A percentile compares a stretch with the other conserved stretches of the same genome.
These are phyloP conservation scores for Halenospora varia DNA, from an alignment of 495 filamentous ascomycete species.

Conservation along the genomic window DNA sequence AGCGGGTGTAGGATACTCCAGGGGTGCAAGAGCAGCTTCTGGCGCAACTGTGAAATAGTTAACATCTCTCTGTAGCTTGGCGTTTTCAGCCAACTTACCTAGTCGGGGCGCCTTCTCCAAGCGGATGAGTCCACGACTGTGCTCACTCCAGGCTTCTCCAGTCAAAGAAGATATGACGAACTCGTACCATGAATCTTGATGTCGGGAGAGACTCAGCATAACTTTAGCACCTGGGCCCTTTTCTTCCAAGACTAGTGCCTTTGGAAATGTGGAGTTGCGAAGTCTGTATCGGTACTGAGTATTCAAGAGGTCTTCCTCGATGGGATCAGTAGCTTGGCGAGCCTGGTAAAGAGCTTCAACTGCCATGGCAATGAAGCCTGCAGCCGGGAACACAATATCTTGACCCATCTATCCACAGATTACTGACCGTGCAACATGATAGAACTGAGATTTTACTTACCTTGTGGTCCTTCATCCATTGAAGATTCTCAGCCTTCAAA, in stretches of 20 bases:
- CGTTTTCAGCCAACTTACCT: background rate
- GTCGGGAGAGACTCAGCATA: background rate
- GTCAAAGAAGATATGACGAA: conserved; percentile 34
- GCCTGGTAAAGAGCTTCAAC: conserved; percentile 37
- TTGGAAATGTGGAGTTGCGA: background rate
- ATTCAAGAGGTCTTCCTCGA: background rate
- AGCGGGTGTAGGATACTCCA: conserved; percentile 5
- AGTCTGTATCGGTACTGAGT: background rate
- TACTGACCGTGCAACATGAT: no score
- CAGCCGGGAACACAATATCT: conserved; percentile 29
- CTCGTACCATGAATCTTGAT: background rate
- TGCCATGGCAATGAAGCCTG: conserved; percentile 47
- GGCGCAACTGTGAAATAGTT: background rate
- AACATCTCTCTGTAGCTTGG: background rate
- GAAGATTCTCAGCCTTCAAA: conserved; percentile 17
- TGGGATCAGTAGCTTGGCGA: conserved; percentile 3
- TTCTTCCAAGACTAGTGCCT: conserved; percentile 1
- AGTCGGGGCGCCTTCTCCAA: background rate
- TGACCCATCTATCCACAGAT: conserved; percentile 15
- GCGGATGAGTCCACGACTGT: background rate
- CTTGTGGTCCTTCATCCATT: conserved; percentile 28
- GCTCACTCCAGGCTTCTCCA: conserved; percentile 27
- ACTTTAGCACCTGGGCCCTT: background rate
- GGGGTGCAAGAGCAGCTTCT: conserved; percentile 6
- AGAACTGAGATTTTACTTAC: conserved; percentile 6